Base-by-base conservation (phyloP, 2,329 filamentous ascomycete genomes). In the Mycocentrospora acerina region DNA sequence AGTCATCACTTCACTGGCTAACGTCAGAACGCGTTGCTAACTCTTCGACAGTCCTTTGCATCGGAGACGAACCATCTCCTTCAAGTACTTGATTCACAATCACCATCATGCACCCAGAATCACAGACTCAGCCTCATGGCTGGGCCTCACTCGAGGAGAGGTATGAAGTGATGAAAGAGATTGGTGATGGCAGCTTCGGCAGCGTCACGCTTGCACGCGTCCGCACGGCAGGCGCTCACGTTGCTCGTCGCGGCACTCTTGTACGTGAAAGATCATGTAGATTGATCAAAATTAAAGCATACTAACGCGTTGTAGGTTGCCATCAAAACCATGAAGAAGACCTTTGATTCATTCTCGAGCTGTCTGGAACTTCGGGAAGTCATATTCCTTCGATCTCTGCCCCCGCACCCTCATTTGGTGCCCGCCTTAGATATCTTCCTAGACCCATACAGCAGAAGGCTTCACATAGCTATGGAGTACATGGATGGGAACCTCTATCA, bases 281-380 rank as follows among this genome's bases (percentile, higher is more conserved):
- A 40, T 19, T 12, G 35, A 19, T 19, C 14, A 33, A 27, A 26
- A 36, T 36, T 43, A 37, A 44, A 19, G 40, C 31, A 10, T 28
- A 50, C 55, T 60, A 52, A 57, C 57, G 28, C 44, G 43, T 50
- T 36, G 39, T 43, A 97, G 93, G 87, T 98, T 59, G 93, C 93
- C 29, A 96, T 98, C 73, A 98, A 98, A 73, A 97, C 93, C 5
- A 98, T 98, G 93, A 98, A 98, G 79, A 98, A 98, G 80, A 90
- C 86, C 0, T 98, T 97, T 59, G 90, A 97, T 57, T 95, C 88
- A 2, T 90, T 96, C 63, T 74, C 81, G 12, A 86, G 90, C 35
- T 98, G 93, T 67, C 73, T 96, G 49, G 93, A 98, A 69, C 80
- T 98, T 37, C 85, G 93, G 46, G 93, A 98, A 69, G 93, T 98